Base-by-base conservation (phyloP, 345 rosid species). In the Dipteronia sinensis region DNA sequence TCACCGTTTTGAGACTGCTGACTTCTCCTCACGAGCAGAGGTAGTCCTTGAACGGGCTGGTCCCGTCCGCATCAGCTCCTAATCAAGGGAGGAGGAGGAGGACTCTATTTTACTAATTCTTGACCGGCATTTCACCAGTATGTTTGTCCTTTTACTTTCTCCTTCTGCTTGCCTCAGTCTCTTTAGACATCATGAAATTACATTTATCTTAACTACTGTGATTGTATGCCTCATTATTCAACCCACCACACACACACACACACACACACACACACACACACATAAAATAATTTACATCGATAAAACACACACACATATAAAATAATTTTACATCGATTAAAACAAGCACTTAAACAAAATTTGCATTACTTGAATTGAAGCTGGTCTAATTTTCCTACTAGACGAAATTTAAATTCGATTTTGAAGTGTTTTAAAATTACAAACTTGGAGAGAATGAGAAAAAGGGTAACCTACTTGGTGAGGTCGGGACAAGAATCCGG, bases 1-100 rank as follows among this genome's bases (percentile, higher is more conserved):
- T 86, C 71, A 92, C 99, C 99, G n/a, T 96, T 85, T 94, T 96
- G 67, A 96, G 97, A 84, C 92, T 96, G 92, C 97, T 94, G 67
- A 96, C 90, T 88, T 96, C 87, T 96, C 99, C 78, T 96, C 99
- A 16, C 97, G 95, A 29, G 93, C 87, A 1, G 92, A 88, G 65
- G 89, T 55, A 81, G 87, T 81, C 5, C 88, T 93, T 77, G 87
- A 97, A 78, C 86, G 81, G 71, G 85, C 80, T 84, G 97, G 75
- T 94, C 99, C 67, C 88, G 64, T 92, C 99, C 1, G 76, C 92
- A 80, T 94, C 98, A 74, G 79, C 91, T 78, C 94, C 98, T 77
- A 89, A 63, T 95, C 99, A 74, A 87, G 81, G 65, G 90, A 83
- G 19, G 82, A 84, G n/a, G n/a, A n/a, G 27, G 27, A 27, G 1